A percentile compares a stretch with the other conserved stretches of the same genome.
These are phyloP conservation scores for Pseudogymnoascus sp. DNA, from an alignment of 2,329 filamentous ascomycete species.

Conservation along the genomic window DNA sequence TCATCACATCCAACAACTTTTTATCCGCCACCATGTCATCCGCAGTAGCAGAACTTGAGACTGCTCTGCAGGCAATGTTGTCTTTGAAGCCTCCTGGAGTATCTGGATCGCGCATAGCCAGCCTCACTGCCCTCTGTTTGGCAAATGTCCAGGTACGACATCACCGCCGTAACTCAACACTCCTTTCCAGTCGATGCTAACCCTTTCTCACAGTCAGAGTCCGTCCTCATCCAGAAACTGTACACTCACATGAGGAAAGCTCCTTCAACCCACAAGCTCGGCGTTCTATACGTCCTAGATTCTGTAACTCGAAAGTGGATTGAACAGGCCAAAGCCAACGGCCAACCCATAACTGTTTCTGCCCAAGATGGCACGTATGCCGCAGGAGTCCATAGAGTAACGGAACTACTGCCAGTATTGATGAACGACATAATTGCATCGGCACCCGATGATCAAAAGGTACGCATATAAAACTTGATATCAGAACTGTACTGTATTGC, in stretches of 20 bases:
- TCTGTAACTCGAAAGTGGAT: slow-evolving; percentile 99
- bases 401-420: slow-evolving; percentile 83
- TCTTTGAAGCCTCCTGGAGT: slow-evolving; percentile 87
- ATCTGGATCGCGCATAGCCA: slow-evolving; percentile 82
- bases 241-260: slow-evolving; percentile 97
- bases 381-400: slow-evolving; percentile 92
- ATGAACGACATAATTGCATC: slow-evolving; percentile 92
- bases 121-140: slow-evolving; percentile 80
- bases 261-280: slow-evolving; percentile 90
- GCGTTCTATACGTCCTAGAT: slow-evolving; percentile 99
- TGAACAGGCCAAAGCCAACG: slow-evolving; percentile 82
- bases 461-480: slow-evolving; percentile 47
- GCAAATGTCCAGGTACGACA: slow-evolving; percentile 74
- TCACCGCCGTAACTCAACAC: slow-evolving; percentile 21
- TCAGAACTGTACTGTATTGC: slow-evolving; percentile 12
- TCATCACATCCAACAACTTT: not conserved
- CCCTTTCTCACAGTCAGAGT: slow-evolving; percentile 67
- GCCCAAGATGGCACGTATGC: slow-evolving; percentile 89
- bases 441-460: slow-evolving; percentile 92
- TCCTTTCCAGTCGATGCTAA: slow-evolving; percentile 14
- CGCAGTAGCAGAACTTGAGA: slow-evolving; percentile 84
- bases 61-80: slow-evolving; percentile 85
- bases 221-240: slow-evolving; percentile 89
- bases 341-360: slow-evolving; percentile 71
- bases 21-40: slow-evolving; percentile 59